A percentile compares a stretch with the other conserved stretches of the same genome.
These are phyloP conservation scores for Globisporangium acanthophoron DNA, from an alignment of 352 stramenopile genomes.

Conservation along the genomic window DNA sequence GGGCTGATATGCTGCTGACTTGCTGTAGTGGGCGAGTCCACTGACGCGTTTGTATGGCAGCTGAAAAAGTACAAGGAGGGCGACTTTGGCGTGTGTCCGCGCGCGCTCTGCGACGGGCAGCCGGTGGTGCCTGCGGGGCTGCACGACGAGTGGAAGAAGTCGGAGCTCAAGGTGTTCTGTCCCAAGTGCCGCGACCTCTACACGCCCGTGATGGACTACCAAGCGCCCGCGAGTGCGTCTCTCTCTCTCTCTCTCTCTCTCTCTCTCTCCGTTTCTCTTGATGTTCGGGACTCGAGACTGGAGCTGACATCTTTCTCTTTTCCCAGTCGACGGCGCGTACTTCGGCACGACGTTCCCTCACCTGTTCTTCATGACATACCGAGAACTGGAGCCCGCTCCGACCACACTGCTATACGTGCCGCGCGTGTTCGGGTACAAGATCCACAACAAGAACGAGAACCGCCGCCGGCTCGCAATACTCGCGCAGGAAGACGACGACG, in stretches of 20 bases:
- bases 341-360: slow-evolving; percentile 99
- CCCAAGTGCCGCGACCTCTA: slow-evolving; percentile 87
- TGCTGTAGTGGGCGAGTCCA: background rate
- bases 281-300: no score
- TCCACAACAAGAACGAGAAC: slow-evolving; percentile 86
- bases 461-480: slow-evolving; percentile 75
- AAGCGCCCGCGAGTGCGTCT: slow-evolving; percentile 74
- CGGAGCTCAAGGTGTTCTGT: slow-evolving; percentile 89
- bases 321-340: slow-evolving; percentile 93
- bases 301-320: background rate
- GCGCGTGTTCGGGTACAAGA: slow-evolving; percentile 91
- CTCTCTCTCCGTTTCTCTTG: slow-evolving; percentile 4
- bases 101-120: slow-evolving; percentile 79
- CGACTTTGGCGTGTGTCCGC: slow-evolving; percentile 84
- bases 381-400: slow-evolving; percentile 81
- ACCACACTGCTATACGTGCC: slow-evolving; percentile 86
- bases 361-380: slow-evolving; percentile 98
- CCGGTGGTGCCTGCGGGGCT: slow-evolving; percentile 79
- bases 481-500: slow-evolving; percentile 75
- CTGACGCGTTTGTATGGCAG: slow-evolving; percentile 16
- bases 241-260: background rate
- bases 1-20: slow-evolving; percentile 13
- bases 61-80: slow-evolving; percentile 89
- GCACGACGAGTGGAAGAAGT: slow-evolving; percentile 87
- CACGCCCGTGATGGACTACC: slow-evolving; percentile 78